Conservation (phyloP, 257 asterid species). For the Solanum clarkiae region DNA sequence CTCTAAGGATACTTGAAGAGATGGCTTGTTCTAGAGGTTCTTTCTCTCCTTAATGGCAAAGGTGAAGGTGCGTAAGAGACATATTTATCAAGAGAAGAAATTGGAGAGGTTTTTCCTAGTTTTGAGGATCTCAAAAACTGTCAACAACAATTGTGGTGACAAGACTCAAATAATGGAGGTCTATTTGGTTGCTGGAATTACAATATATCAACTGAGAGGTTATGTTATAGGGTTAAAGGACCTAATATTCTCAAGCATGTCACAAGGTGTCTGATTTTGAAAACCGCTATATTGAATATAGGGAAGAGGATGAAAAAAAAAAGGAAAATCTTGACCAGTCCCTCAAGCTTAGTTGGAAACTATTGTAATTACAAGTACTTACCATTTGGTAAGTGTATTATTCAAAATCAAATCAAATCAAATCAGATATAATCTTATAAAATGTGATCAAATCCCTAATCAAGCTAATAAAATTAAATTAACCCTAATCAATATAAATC, state of each 20-base stretch:
- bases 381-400: neutral
- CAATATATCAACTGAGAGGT: neutral
- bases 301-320: neutral
- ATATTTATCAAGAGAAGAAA: neutral
- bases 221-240: neutral
- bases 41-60: neutral
- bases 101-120: neutral
- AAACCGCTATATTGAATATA: neutral
- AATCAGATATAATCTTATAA: neutral
- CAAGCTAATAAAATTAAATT: neutral
- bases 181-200: neutral
- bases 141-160: neutral
- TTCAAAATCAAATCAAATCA: neutral
- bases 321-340: neutral
- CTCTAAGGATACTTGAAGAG: neutral
- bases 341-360: neutral
- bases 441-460: neutral
- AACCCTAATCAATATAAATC: neutral
- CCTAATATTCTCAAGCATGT: neutral
- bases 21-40: neutral
- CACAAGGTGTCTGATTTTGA: neutral
- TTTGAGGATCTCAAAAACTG: neutral
- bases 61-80: neutral
- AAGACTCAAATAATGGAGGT: neutral
- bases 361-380: neutral